Conservation (phyloP, 495 filamentous ascomycete species). For the Coniosporium apollinis region DNA sequence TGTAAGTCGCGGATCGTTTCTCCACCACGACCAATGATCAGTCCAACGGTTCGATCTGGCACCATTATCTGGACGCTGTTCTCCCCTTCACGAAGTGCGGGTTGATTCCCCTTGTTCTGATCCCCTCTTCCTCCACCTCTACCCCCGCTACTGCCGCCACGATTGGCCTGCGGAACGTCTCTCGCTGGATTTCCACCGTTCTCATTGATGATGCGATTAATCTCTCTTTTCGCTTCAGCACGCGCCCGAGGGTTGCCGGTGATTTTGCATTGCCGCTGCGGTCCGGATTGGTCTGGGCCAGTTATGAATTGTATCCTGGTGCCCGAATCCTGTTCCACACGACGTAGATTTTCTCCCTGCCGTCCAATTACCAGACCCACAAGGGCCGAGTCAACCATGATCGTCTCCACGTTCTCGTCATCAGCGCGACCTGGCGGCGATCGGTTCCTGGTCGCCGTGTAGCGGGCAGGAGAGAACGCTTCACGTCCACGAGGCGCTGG, state of each 20-base stretch:
- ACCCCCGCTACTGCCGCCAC: constrained; percentile 11
- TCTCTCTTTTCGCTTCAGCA: constrained; percentile 52
- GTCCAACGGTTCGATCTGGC: constrained; percentile 69
- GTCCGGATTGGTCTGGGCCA: constrained; percentile 43
- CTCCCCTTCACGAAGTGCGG: constrained; percentile 49
- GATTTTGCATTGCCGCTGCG: constrained; percentile 61
- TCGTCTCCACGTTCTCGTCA: constrained; percentile 49
- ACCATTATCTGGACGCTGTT: constrained; percentile 73
- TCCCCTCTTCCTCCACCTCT: constrained; percentile 7
- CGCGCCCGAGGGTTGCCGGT: constrained; percentile 48
- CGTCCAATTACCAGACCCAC: constrained; percentile 75
- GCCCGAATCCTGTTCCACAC: constrained; percentile 56
- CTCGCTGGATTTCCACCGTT: constrained; percentile 48
- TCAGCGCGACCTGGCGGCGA: constrained; percentile 4
- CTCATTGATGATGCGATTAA: constrained; percentile 67
- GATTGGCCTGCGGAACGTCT: constrained; percentile 15
- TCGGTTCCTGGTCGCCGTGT: constrained; percentile 19
- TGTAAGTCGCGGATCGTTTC: constrained; percentile 83
- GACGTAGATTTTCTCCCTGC: constrained; percentile 64
- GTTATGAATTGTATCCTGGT: constrained; percentile 70
- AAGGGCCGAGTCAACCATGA: constrained; percentile 57
- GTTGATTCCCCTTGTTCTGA: constrained; percentile 28
- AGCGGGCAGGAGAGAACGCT: constrained; percentile 20
- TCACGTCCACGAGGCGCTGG: constrained; percentile 14
- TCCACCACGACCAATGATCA: constrained; percentile 71